These are phyloP conservation scores for Colletotrichum eleusines DNA, from an alignment of 2,329 filamentous ascomycete species.

Conservation along the genomic window DNA sequence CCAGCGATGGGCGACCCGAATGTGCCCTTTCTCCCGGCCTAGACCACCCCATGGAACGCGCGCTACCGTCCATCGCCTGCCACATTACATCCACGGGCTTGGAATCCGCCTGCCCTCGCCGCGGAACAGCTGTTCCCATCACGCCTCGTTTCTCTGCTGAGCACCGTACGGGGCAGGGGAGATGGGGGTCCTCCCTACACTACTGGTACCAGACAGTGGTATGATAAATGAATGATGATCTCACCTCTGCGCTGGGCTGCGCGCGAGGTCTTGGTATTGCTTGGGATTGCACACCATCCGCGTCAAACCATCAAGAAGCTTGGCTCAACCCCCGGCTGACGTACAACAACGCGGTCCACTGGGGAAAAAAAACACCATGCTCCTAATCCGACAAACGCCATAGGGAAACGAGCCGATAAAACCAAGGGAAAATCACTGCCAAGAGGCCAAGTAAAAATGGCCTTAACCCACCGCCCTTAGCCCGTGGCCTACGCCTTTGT, in stretches of 20 bases:
- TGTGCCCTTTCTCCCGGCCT: not conserved
- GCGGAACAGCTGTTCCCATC: not conserved
- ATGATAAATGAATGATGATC: not conserved
- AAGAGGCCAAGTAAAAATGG: slow-evolving; percentile 34
- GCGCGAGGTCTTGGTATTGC: not conserved
- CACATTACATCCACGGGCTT: not conserved
- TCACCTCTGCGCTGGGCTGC: not conserved
- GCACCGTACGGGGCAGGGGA: not conserved
- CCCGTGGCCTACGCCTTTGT: not conserved
- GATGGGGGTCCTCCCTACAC: not conserved
- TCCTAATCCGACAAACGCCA: not conserved
- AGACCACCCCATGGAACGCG: not conserved
- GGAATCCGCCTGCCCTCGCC: not conserved
- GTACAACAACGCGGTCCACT: slow-evolving; percentile 27
- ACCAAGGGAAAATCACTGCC: slow-evolving; percentile 21
- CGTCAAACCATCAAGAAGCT: slow-evolving; percentile 37
- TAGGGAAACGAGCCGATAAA: not conserved
- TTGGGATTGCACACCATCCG: slow-evolving; percentile 6
- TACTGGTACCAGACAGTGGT: not conserved
- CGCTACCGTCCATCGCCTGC: not conserved
- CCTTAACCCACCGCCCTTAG: not conserved
- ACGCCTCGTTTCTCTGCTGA: not conserved
- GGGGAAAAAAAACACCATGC: slow-evolving; percentile 2
- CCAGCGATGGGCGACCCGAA: not conserved
- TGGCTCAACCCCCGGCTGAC: slow-evolving; percentile 35